Base-by-base conservation (phyloP, 2,329 filamentous ascomycete species). In the Beauveria sp. region DNA sequence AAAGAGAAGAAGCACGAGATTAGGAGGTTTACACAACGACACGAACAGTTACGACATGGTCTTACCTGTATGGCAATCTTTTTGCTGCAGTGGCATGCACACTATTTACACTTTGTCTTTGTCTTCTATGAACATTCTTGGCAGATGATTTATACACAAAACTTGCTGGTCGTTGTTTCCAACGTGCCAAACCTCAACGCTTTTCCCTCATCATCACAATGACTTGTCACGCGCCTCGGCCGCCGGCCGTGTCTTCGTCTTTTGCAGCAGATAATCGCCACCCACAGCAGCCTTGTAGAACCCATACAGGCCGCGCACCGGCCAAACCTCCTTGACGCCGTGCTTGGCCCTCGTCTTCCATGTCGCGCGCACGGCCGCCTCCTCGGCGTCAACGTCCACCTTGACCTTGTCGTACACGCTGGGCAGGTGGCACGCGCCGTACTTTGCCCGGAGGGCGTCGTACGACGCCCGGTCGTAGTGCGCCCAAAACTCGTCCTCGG, bases 341-440 rank as follows among this genome's bases (percentile, higher is more conserved):
- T 67, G 66, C 60, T 69, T 69, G 64, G 76, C 70, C 22, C 58
- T 26, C n/a, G 52, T 28, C 31, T 26, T 45, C 42, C 75, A 73
- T n/a, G 70, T 69, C 1, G 64, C 66, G 64, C 71, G 67, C 43
- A 65, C 70, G 16, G 67, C 70, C 10, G 66, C 67, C 40, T 70
- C 69, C 40, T 76, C 72, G 1, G 67, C 71, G 1, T 74, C 72
- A 3, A 76, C 70, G 43, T 78, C 76, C 0, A 83, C 81, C 67
- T 80, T 82, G 26, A 88, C 84, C 73, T 90, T 90, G 66, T 90
- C 85, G 64, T 85, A 88, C 1, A 89, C 85, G 34, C 76, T 85
- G 0, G 85, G 86, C 64, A 90, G 69, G 53, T 83, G 80, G 1
- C 74, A 74, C 0, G 88, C 87, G 5, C 76, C 73, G 67, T 89